phyloP scores from a whole-genome alignment of 306 rosid species.

The Vigna unguiculata region DNA sequence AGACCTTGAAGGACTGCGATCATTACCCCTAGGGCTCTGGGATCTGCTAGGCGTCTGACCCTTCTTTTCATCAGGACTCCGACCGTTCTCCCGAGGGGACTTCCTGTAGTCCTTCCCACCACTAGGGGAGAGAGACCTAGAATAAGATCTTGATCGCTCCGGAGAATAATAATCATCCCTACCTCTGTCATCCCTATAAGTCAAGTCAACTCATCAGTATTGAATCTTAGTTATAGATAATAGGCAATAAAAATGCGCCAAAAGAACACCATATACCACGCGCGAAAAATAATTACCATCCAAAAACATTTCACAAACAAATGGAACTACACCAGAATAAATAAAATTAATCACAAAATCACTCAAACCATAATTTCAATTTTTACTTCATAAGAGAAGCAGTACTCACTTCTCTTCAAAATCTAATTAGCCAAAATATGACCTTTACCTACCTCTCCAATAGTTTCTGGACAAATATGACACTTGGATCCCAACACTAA shows the following conservation, averaged over 20 bases:
- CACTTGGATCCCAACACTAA: conserved; percentile 80
- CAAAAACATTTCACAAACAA: conserved; percentile 46
- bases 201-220: conserved; percentile 33
- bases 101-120: conserved; percentile 58
- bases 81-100: conserved; percentile 69
- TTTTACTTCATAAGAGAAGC: conserved; percentile 37
- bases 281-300: conserved; percentile 10
- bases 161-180: conserved; percentile 70
- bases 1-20: conserved; percentile 65
- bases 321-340: conserved; percentile 47
- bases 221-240: conserved; percentile 6
- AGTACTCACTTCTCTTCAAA: conserved; percentile 66
- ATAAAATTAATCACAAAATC: conserved; percentile 37
- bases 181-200: conserved; percentile 64
- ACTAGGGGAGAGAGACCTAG: conserved; percentile 69
- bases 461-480: conserved; percentile 85
- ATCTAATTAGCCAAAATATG: conserved; percentile 71
- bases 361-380: conserved; percentile 33
- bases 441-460: conserved; percentile 93
- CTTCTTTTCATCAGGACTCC: conserved; percentile 56
- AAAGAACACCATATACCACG: conserved; percentile 20
- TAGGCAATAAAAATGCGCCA: conserved; percentile 1
- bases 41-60: conserved; percentile 61
- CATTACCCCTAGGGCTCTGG: conserved; percentile 60
- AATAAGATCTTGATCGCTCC: conserved; percentile 74